phyloP scores from a whole-genome alignment of 768 basidiomycete species.

The Kwoniella shandongensis region DNA sequence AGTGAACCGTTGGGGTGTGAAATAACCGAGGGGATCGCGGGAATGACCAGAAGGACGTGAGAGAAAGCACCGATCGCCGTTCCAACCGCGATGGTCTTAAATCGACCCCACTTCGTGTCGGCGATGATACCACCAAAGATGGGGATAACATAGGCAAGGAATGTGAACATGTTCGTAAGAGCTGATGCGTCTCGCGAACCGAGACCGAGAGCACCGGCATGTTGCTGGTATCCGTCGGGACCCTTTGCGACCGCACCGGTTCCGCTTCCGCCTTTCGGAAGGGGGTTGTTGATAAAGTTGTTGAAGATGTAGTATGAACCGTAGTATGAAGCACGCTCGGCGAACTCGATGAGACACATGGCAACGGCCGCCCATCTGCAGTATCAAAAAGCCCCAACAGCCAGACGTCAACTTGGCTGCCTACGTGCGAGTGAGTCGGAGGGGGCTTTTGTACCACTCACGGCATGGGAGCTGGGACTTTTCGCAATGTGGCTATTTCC shows the following conservation, averaged over 20 bases:
- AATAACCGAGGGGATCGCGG: constrained; percentile 47
- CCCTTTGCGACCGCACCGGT: constrained; percentile 45
- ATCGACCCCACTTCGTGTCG: constrained; percentile 51
- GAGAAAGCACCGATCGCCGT: constrained; percentile 42
- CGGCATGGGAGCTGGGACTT: constrained; percentile 39
- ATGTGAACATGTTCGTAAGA: constrained; percentile 38
- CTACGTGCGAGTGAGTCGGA: too few species aligned
- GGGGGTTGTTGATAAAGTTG: constrained; percentile 37
- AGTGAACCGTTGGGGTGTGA: constrained; percentile 32
- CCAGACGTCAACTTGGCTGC: too few species aligned
- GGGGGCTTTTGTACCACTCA: too few species aligned
- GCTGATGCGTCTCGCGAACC: constrained; percentile 43
- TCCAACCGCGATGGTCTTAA: constrained; percentile 49
- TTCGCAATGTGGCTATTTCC: constrained; percentile 33
- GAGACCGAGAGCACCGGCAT: constrained; percentile 46
- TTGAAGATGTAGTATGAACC: constrained; percentile 31
- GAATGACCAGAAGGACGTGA: constrained; percentile 49
- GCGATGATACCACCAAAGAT: constrained; percentile 50
- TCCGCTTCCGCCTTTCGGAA: constrained; percentile 44
- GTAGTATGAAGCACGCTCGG: constrained; percentile 51
- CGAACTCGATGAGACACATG: constrained; percentile 53
- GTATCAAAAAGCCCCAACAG: too few species aligned
- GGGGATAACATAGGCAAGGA: constrained; percentile 48
- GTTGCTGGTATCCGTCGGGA: constrained; percentile 29
- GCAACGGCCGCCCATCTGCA: constrained; percentile 38